These are phyloP conservation scores for Penicillium sp. DNA, from an alignment of 2,329 filamentous ascomycete species.

Conservation along the genomic window DNA sequence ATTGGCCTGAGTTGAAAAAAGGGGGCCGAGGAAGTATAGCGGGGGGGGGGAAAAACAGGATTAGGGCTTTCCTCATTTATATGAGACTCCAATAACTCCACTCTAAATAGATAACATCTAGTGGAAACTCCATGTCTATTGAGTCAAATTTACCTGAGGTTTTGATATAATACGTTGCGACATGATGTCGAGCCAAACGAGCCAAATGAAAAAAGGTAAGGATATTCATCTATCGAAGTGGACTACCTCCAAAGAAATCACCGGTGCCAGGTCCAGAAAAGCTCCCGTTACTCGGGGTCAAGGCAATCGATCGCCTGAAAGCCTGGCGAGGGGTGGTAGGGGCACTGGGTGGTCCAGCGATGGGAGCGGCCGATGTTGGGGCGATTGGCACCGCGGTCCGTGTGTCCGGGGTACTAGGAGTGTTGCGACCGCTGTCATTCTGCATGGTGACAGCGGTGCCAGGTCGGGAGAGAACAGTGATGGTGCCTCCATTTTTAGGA, in stretches of 20 bases:
- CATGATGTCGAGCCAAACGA: background rate
- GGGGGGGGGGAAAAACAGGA: no score
- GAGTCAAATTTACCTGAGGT: background rate
- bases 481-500: constrained; percentile 34
- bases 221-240: constrained; percentile 30
- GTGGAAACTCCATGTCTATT: background rate
- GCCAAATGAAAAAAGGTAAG: background rate
- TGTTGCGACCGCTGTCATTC: constrained; percentile 42
- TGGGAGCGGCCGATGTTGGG: constrained; percentile 6
- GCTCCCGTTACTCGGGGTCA: constrained; percentile 44
- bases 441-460: constrained; percentile 41
- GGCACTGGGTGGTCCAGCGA: constrained; percentile 26
- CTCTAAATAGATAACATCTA: background rate
- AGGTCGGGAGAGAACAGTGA: constrained; percentile 36
- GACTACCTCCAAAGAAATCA: constrained; percentile 42
- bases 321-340: constrained; percentile 44
- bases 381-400: constrained; percentile 6
- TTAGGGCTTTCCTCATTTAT: no score
- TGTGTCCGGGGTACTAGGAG: constrained; percentile 40
- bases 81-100: background rate
- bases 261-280: constrained; percentile 38
- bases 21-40: background rate
- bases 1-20: background rate
- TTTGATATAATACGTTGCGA: background rate
- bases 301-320: constrained; percentile 42